A percentile compares a stretch with the other conserved stretches of the same genome.
phyloP scores from a whole-genome alignment of 208 protist genomes.

The Tritrichomonas musculus region DNA sequence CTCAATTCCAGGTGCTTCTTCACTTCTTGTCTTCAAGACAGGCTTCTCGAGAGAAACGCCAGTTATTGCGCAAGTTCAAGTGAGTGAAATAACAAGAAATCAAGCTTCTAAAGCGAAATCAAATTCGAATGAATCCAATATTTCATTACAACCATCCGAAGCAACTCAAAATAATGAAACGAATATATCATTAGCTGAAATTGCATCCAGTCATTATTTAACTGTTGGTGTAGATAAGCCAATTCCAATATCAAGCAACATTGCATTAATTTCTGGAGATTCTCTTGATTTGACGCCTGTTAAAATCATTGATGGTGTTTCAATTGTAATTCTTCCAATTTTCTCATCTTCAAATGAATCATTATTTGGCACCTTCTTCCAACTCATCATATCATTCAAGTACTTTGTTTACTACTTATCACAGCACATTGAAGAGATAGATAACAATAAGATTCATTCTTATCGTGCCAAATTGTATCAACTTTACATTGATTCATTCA shows the following conservation, averaged over 20 bases:
- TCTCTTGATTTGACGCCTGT: background rate
- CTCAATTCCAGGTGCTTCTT: background rate
- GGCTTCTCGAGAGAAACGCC: background rate
- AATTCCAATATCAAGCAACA: no score
- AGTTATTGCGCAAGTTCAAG: no score
- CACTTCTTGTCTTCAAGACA: background rate
- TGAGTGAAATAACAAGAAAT: no score
- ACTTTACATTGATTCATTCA: conserved; percentile 23
- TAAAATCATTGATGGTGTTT: background rate
- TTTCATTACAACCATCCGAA: no score
- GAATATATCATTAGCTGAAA: no score
- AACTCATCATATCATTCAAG: background rate
- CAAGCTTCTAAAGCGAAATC: no score
- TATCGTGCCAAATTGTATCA: background rate
- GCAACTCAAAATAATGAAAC: no score
- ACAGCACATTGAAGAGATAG: background rate
- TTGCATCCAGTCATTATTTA: no score
- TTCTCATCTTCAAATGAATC: conserved; percentile 20
- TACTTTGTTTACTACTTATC: background rate
- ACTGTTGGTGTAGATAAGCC: no score
- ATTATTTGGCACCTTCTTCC: conserved; percentile 17
- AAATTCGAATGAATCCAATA: no score
- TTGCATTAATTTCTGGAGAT: background rate
- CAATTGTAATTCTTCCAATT: background rate
- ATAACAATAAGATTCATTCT: background rate